Percentiles rank a stretch among this genome's conserved stretches.
Evolutionary conservation across 1,284 basidiomycete genomes (phyloP).

Genomic region (Leccinum angustisporum): DNA sequence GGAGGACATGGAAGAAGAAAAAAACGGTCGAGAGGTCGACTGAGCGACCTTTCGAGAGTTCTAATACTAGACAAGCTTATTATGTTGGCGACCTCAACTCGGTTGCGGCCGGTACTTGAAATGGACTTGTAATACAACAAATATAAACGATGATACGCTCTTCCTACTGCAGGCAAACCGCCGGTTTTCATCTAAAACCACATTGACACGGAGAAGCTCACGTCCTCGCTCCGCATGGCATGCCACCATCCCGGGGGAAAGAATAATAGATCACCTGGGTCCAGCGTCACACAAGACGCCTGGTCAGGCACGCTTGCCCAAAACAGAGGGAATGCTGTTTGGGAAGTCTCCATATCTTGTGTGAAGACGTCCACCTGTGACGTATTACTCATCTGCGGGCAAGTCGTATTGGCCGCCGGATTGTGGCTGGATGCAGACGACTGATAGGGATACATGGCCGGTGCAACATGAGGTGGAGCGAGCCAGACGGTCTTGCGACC

Average conservation of each 20-base stretch:
- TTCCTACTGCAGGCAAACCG: conserved; percentile 21
- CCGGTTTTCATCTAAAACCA: conserved; percentile 60
- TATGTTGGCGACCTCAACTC: conserved; percentile 23
- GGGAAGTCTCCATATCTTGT: conserved; percentile 22
- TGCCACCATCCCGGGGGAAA: conserved; percentile 95
- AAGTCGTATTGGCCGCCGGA: conserved; percentile 40
- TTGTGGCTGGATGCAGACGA: conserved; percentile 28
- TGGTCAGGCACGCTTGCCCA: conserved; percentile 57
- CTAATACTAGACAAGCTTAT: neutral
- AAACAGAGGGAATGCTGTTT: conserved; percentile 47
- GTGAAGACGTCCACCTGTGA: conserved; percentile 63
- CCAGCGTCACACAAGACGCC: conserved; percentile 66
- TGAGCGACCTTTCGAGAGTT: conserved; percentile 3
- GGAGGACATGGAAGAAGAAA: conserved; percentile 30
- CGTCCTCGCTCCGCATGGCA: conserved; percentile 79
- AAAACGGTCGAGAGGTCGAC: conserved; percentile 11
- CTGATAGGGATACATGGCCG: conserved; percentile 30
- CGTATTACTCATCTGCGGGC: conserved; percentile 60
- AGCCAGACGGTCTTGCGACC: conserved; percentile 93
- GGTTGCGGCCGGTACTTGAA: conserved; percentile 32
- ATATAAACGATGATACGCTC: conserved; percentile 14
- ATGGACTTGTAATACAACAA: conserved; percentile 6
- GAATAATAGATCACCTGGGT: conserved; percentile 82
- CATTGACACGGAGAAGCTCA: conserved; percentile 77
- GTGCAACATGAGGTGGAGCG: conserved; percentile 59